Percentiles rank a stretch among this genome's conserved stretches.
phyloP scores from a whole-genome alignment of 78 protist species.

The Speleostelium caveatum region DNA sequence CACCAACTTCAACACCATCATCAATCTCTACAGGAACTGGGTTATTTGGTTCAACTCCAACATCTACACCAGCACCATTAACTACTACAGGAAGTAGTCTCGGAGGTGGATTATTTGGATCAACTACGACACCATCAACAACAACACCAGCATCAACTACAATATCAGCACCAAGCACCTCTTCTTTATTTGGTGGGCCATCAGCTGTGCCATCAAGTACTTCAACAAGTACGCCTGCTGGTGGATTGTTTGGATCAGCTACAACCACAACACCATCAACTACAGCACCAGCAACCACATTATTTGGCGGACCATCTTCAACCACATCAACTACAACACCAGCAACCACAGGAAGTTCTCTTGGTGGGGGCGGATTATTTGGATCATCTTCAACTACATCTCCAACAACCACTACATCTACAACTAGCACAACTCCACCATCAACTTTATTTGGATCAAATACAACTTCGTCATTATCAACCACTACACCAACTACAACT shows the following conservation, averaged over 20 bases:
- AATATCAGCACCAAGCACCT: not conserved
- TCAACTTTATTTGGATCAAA: conserved; percentile 12
- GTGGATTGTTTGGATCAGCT: conserved; percentile 2
- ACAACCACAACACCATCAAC: conserved; percentile 12
- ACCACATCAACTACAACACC: not conserved
- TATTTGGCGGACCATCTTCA: conserved; percentile 35
- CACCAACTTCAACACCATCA: conserved; percentile 18
- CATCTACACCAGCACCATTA: not conserved
- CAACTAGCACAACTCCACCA: conserved; percentile 13
- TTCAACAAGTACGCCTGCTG: conserved; percentile 5
- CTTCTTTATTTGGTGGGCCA: conserved; percentile 3
- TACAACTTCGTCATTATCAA: not conserved
- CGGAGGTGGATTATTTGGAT: conserved; percentile 15
- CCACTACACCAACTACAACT: conserved; percentile 24
- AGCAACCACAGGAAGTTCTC: not conserved
- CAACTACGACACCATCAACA: conserved; percentile 17
- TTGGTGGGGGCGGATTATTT: conserved; percentile 26
- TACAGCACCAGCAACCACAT: not conserved
- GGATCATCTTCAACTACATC: not conserved
- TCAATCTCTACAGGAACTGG: not conserved
- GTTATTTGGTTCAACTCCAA: too few relatives aligned
- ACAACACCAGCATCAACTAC: too few relatives aligned
- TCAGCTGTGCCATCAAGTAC: too few relatives aligned
- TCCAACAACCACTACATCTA: not conserved
- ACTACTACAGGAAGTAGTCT: not conserved